These are phyloP conservation scores for Tuber umbilicatum DNA, from an alignment of 495 filamentous ascomycete species.

Conservation along the genomic window DNA sequence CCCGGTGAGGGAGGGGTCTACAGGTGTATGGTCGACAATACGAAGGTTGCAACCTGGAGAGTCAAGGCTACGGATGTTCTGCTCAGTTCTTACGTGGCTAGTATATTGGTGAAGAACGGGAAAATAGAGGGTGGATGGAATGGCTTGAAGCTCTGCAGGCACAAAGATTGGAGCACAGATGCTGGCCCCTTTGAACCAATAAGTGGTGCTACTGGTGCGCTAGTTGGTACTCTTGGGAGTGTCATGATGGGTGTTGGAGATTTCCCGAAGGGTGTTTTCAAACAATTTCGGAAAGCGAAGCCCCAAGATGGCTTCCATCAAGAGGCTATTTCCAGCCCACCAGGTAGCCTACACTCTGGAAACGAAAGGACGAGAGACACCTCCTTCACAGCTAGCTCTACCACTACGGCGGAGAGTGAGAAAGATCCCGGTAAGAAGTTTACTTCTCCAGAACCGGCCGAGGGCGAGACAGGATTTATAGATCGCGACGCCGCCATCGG, in stretches of 20 bases:
- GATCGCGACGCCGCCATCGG: conserved; percentile 52
- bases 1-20: conserved; percentile 47
- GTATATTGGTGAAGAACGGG: conserved; percentile 55
- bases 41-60: conserved; percentile 61
- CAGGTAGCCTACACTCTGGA: background rate
- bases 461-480: background rate
- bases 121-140: conserved; percentile 59
- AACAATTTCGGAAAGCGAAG: conserved; percentile 37
- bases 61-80: conserved; percentile 52
- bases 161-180: conserved; percentile 71
- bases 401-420: conserved; percentile 9
- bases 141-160: conserved; percentile 57
- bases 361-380: background rate
- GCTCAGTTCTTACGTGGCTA: conserved; percentile 61
- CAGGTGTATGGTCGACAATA: conserved; percentile 60
- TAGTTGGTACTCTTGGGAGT: conserved; percentile 52
- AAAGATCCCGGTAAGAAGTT: conserved; percentile 16
- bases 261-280: conserved; percentile 68
- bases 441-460: conserved; percentile 40
- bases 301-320: conserved; percentile 13
- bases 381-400: background rate
- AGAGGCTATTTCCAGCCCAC: background rate
- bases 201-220: conserved; percentile 55
- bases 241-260: conserved; percentile 77
- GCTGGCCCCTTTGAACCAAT: conserved; percentile 67